Conservation (phyloP, 1,284 basidiomycete genomes). For the Rhodotorula glutinis region DNA sequence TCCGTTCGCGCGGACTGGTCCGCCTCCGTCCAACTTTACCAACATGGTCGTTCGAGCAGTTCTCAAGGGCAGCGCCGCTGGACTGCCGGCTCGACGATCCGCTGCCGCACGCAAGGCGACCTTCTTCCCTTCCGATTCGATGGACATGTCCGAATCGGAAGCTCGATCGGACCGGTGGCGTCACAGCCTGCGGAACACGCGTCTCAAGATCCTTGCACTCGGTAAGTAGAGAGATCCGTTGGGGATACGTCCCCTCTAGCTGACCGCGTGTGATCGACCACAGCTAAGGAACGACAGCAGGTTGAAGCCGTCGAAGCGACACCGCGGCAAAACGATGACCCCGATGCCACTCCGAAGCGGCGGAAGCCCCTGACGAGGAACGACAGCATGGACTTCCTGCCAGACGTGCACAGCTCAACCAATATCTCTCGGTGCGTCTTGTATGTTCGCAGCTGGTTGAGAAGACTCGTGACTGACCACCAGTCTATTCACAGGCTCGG, state of each 20-base stretch:
- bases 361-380: conserved; percentile 22
- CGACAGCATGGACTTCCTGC: conserved; percentile 38
- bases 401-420: conserved; percentile 16
- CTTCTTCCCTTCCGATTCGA: background rate
- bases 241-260: no score
- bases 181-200: conserved; percentile 28
- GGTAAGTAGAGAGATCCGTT: conserved; percentile 15
- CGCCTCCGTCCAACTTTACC: conserved; percentile 35
- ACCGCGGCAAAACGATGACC: conserved; percentile 24
- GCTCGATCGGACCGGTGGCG: conserved; percentile 8
- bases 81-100: background rate
- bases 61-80: conserved; percentile 2
- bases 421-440: conserved; percentile 28
- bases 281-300: conserved; percentile 28
- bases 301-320: conserved; percentile 17
- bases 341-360: conserved; percentile 30
- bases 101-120: background rate
- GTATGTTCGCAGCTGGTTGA: no score
- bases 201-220: conserved; percentile 27
- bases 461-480: background rate
- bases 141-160: conserved; percentile 5
- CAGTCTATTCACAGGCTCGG: conserved; percentile 18
- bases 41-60: conserved; percentile 33
- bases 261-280: background rate
- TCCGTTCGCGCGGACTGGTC: conserved; percentile 23